Evolutionary conservation across 1,284 basidiomycete species (phyloP), one percentile per base, ranked within the genome.

Genomic region (Coniophora puteana): DNA sequence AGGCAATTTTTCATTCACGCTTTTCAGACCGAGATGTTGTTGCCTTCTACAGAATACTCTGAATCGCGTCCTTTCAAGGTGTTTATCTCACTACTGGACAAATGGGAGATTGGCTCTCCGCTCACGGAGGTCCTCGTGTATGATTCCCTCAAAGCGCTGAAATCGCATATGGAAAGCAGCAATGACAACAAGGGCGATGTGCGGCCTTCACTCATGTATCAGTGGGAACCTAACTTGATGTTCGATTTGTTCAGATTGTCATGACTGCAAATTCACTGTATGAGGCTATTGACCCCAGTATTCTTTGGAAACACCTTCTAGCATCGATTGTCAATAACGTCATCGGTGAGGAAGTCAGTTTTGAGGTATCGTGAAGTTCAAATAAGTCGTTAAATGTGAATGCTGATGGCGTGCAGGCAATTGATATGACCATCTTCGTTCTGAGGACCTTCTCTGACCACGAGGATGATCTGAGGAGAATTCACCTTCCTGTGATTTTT

Each of bases 11-110:
- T 42, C 29, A 43, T 25, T 45, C 34, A 26, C 30, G 28, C 24
- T 37, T 26, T 30, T 22, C 48, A 87, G 81, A 71, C 74, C 25
- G 88, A 92, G 48, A 91, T 92, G 87, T 70, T 77, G 47, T 64
- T 74, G 20, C 78, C 80, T 0, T 80, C 79, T 1, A 68, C 74
- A 34, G 84, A 92, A 45, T 81, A 84, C 45, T 71, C 82, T 0
- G 85, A 88, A 47, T 81, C 86, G 1, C 78, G 88, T 13, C 92
- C 96, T 0, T 98, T 93, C 74, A 94, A 94, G 62, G 89, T 98
- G 34, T 95, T 97, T 60, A 83, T 98, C 21, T 94, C 93, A 1
- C 63, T 99, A 13, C 69, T 98, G 48, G 96, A 99, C 64, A 96
- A 96, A 61, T 97, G 92, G 89, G 93, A 97, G 62, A 85, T 99